Conservation (phyloP, 805 yeast genomes). For the Ogataea angusta region DNA sequence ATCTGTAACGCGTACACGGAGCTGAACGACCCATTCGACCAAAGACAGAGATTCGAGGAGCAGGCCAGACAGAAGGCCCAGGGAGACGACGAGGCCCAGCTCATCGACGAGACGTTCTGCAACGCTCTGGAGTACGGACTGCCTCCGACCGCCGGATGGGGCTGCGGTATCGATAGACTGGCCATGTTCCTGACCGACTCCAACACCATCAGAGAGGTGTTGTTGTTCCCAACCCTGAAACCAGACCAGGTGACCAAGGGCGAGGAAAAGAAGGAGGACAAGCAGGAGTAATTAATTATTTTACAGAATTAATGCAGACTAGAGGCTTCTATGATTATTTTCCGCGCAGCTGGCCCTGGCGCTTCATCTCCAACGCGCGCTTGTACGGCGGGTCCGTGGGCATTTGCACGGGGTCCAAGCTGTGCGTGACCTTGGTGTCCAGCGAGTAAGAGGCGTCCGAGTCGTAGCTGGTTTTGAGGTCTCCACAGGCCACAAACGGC, state of each 20-base stretch:
- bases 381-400: slow-evolving; percentile 98
- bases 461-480: slow-evolving; percentile 70
- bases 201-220: slow-evolving; percentile 94
- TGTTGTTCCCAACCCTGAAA: slow-evolving; percentile 97
- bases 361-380: slow-evolving; percentile 80
- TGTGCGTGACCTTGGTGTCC: slow-evolving; percentile 40
- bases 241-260: slow-evolving; percentile 62
- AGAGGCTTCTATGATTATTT: slow-evolving; percentile 14
- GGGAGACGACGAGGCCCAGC: slow-evolving; percentile 99
- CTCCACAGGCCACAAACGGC: slow-evolving; percentile 95
- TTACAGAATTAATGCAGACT: not conserved
- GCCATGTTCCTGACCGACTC: slow-evolving; percentile 98
- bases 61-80: slow-evolving; percentile 98
- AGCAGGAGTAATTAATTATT: slow-evolving; percentile 1
- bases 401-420: slow-evolving; percentile 87
- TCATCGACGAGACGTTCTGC: slow-evolving; percentile 95
- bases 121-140: slow-evolving; percentile 97
- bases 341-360: slow-evolving; percentile 55
- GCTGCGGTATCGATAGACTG: slow-evolving; percentile 97
- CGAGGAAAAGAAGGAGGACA: slow-evolving; percentile 29
- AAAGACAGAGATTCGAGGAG: slow-evolving; percentile 95
- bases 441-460: slow-evolving; percentile 90
- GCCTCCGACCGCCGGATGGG: slow-evolving; percentile 99
- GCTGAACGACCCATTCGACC: slow-evolving; percentile 98
- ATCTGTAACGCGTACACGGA: slow-evolving; percentile 98